Evolutionary conservation across 352 stramenopile species (phyloP).

Genomic region (Peronosclerospora sorghi): DNA sequence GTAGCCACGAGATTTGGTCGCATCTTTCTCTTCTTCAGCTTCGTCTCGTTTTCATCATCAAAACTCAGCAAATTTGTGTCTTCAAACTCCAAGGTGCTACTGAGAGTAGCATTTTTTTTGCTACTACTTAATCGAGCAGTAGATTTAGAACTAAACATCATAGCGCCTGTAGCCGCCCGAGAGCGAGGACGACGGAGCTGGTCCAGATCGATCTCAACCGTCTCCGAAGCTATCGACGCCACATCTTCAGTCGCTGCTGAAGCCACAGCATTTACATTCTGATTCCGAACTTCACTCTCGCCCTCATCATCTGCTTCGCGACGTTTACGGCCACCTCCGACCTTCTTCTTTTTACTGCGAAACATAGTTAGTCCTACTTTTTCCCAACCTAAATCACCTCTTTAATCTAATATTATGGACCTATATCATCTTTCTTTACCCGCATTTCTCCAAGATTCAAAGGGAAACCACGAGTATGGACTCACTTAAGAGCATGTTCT

Average conservation of each 20-base stretch:
- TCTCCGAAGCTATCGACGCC: slow-evolving; percentile 1
- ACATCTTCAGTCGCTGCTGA: background rate
- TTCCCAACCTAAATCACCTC: too few species aligned
- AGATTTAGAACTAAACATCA: slow-evolving; percentile 41
- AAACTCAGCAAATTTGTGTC: slow-evolving; percentile 37
- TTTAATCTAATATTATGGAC: background rate
- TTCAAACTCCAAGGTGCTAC: slow-evolving; percentile 1
- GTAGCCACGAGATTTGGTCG: slow-evolving; percentile 40
- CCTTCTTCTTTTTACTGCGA: slow-evolving; percentile 35
- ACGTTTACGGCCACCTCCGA: slow-evolving; percentile 17
- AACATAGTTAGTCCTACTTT: too few species aligned
- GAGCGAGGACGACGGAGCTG: slow-evolving; percentile 28
- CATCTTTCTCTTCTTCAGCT: slow-evolving; percentile 39
- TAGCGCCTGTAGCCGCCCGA: slow-evolving; percentile 13
- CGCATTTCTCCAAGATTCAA: slow-evolving; percentile 1
- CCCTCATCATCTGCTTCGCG: slow-evolving; percentile 14
- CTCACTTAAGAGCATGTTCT: slow-evolving; percentile 29
- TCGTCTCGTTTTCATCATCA: slow-evolving; percentile 24
- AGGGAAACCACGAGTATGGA: slow-evolving; percentile 11
- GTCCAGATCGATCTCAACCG: slow-evolving; percentile 15
- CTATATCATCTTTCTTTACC: slow-evolving; percentile 1
- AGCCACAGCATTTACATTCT: background rate
- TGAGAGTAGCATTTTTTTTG: too few species aligned
- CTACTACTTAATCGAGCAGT: too few species aligned
- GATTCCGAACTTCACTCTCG: background rate